phyloP scores from a whole-genome alignment of 805 yeast species.

The Pichia paraexigua region DNA sequence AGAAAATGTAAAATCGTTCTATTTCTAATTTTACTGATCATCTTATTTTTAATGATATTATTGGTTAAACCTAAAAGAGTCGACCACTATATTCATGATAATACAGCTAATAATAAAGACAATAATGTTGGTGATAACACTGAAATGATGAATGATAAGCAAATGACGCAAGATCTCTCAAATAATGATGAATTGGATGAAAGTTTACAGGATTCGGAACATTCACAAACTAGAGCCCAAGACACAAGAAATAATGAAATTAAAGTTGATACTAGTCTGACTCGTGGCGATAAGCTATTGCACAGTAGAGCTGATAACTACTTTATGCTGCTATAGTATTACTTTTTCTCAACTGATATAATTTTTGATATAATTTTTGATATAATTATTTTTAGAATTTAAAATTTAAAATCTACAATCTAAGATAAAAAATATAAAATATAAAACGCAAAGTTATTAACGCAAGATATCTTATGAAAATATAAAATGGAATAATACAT shows the following conservation, averaged over 20 bases:
- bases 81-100: conserved; percentile 24
- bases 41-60: conserved; percentile 62
- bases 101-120: background rate
- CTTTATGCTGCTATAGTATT: background rate
- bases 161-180: background rate
- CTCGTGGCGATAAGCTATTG: too few relatives aligned
- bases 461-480: background rate
- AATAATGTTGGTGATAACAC: background rate
- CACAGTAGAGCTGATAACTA: too few relatives aligned
- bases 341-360: background rate
- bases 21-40: conserved; percentile 59
- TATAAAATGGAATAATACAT: background rate
- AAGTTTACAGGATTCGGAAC: background rate
- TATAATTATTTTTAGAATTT: too few relatives aligned
- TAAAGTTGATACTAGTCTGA: too few relatives aligned
- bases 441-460: background rate
- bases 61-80: conserved; percentile 50
- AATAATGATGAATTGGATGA: background rate
- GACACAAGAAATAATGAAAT: too few relatives aligned
- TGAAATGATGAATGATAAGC: background rate
- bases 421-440: background rate
- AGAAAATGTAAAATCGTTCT: conserved; percentile 86
- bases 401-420: background rate
- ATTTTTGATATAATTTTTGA: too few relatives aligned
- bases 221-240: background rate